phyloP scores from a whole-genome alignment of 179 eudicot genomes.

The Heliamphora pulchella region DNA sequence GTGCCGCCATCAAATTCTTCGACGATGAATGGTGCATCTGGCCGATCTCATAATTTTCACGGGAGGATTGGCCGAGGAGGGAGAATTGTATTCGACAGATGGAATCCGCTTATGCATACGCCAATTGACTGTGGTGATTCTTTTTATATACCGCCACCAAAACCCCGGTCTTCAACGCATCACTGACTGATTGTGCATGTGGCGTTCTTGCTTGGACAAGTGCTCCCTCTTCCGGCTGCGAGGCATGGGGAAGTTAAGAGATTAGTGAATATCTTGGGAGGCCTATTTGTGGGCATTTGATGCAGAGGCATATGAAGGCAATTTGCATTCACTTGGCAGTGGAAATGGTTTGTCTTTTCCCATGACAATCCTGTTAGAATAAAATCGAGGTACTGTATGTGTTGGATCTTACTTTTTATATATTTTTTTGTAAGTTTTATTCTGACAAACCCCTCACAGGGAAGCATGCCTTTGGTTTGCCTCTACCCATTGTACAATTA shows the following conservation, averaged over 20 bases:
- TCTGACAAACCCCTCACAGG: not conserved
- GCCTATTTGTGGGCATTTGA: slow-evolving; percentile 7
- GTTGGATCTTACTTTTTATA: too few species aligned
- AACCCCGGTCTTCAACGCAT: slow-evolving; percentile 38
- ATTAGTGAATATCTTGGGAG: not conserved
- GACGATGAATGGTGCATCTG: slow-evolving; percentile 29
- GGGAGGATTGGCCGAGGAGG: slow-evolving; percentile 97
- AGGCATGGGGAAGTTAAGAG: not conserved
- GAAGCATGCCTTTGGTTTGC: slow-evolving; percentile 11
- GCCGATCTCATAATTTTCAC: slow-evolving; percentile 33
- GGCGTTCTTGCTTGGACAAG: not conserved
- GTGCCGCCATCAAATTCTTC: slow-evolving; percentile 56
- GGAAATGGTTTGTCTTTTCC: slow-evolving; percentile 7
- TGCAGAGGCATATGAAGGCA: slow-evolving; percentile 3
- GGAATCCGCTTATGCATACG: slow-evolving; percentile 76
- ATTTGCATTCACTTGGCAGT: not conserved
- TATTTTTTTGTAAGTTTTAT: too few species aligned
- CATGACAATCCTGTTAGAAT: not conserved
- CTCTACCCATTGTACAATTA: slow-evolving; percentile 20
- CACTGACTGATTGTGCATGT: slow-evolving; percentile 2
- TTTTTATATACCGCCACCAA: slow-evolving; percentile 45
- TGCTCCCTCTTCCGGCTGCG: not conserved
- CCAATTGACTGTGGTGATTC: slow-evolving; percentile 54
- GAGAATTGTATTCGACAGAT: slow-evolving; percentile 75
- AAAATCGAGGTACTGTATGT: too few species aligned